phyloP scores from a whole-genome alignment of 2,329 filamentous ascomycete genomes.

The Pyricularia sp. region DNA sequence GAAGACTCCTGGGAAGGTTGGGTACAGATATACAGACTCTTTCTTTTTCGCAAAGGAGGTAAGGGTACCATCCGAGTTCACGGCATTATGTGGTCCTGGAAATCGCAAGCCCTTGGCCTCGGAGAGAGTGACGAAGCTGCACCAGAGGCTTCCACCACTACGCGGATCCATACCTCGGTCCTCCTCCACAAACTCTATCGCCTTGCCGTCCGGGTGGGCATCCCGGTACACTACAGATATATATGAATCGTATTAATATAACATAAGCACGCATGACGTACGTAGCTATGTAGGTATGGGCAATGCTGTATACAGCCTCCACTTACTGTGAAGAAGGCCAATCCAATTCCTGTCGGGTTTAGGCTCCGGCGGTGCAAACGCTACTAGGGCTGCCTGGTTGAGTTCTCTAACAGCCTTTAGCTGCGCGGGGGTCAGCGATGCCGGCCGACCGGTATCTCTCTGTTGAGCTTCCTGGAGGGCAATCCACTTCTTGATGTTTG shows the following conservation, averaged over 20 bases:
- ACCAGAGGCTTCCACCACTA: conserved; percentile 12
- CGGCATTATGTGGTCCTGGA: conserved; percentile 17
- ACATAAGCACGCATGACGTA: too few relatives aligned
- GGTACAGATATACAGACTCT: conserved; percentile 16
- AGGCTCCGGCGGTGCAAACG: conserved; percentile 11
- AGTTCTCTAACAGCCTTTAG: conserved; percentile 30
- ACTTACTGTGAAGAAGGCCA: conserved; percentile 26
- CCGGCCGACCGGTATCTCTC: conserved; percentile 18
- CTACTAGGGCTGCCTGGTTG: conserved; percentile 13
- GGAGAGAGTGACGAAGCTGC: conserved; percentile 15
- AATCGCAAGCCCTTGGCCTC: conserved; percentile 16
- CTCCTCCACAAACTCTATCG: conserved; percentile 15
- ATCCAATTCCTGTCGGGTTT: conserved; percentile 26
- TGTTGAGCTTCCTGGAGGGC: conserved; percentile 28
- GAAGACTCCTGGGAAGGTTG: too few relatives aligned
- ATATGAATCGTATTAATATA: not conserved
- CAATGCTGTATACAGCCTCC: not conserved
- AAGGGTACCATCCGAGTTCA: conserved; percentile 13
- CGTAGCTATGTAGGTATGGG: not conserved
- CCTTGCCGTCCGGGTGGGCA: conserved; percentile 9
- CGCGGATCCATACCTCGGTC: not conserved
- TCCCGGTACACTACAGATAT: conserved; percentile 24
- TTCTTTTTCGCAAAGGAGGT: conserved; percentile 38
- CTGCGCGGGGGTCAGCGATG: conserved; percentile 28
- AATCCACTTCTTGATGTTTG: conserved; percentile 28